Conservation (phyloP, 768 basidiomycete species). For the Amanita rubescens region DNA sequence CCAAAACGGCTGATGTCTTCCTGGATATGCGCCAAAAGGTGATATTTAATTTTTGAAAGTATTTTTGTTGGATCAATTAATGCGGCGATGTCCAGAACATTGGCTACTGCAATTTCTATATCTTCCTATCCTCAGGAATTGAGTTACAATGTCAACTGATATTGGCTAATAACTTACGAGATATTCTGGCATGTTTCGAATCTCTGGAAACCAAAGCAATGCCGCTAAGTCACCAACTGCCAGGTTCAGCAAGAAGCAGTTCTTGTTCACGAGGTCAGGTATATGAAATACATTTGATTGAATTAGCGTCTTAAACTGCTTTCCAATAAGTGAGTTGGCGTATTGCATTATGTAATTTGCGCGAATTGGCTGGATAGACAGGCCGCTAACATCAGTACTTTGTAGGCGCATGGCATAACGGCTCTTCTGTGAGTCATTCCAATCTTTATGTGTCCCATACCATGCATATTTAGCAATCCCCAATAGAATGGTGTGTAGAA, state of each 20-base stretch:
- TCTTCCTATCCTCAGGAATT: slow-evolving; percentile 16
- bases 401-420: slow-evolving; percentile 24
- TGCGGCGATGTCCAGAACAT: slow-evolving; percentile 29
- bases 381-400: slow-evolving; percentile 22
- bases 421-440: slow-evolving; percentile 20
- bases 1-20: slow-evolving; percentile 30
- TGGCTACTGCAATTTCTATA: slow-evolving; percentile 21
- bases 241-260: slow-evolving; percentile 21
- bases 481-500: slow-evolving; percentile 37
- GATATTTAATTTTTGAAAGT: slow-evolving; percentile 27
- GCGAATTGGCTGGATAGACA: slow-evolving; percentile 26
- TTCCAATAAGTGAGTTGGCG: slow-evolving; percentile 32
- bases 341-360: slow-evolving; percentile 38
- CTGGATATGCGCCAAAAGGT: slow-evolving; percentile 26
- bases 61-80: slow-evolving; percentile 28
- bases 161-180: slow-evolving; percentile 15
- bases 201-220: slow-evolving; percentile 34
- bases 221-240: slow-evolving; percentile 27
- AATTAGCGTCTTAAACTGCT: slow-evolving; percentile 31
- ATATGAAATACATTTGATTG: slow-evolving; percentile 32
- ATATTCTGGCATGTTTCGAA: slow-evolving; percentile 28
- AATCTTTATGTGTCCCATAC: slow-evolving; percentile 25
- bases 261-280: slow-evolving; percentile 21
- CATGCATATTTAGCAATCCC: slow-evolving; percentile 37
- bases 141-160: background rate